Percentiles rank a stretch among this genome's conserved stretches.
phyloP scores from a whole-genome alignment of 257 asterid species.

The Nicotiana benthamiana region DNA sequence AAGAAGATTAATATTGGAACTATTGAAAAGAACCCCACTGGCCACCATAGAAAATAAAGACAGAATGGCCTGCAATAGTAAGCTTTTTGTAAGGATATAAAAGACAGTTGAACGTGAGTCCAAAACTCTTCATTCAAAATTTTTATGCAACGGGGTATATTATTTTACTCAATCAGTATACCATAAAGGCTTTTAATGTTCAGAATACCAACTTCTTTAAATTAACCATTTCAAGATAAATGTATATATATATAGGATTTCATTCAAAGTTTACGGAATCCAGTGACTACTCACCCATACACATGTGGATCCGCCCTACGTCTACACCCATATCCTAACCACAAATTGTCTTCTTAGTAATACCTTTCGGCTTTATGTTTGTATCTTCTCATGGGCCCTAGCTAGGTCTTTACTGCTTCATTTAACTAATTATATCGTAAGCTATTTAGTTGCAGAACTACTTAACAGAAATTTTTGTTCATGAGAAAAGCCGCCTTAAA shows the following conservation, averaged over 20 bases:
- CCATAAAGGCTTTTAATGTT: no score
- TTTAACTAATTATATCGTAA: neutral
- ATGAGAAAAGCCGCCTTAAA: neutral
- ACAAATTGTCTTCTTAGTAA: neutral
- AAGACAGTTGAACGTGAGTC: constrained; percentile 3
- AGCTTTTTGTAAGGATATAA: neutral
- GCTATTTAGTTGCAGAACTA: neutral
- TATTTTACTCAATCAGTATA: no score
- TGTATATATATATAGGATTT: no score
- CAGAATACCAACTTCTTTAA: no score
- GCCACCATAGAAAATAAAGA: neutral
- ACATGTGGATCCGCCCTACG: no score
- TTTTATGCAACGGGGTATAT: no score
- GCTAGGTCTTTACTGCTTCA: neutral
- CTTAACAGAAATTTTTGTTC: neutral
- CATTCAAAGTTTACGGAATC: no score
- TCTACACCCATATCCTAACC: neutral
- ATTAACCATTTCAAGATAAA: no score
- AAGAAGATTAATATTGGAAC: neutral
- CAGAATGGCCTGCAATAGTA: neutral
- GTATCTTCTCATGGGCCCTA: neutral
- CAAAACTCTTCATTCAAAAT: no score
- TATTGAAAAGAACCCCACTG: neutral
- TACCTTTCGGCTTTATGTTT: neutral
- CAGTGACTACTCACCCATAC: no score